These are phyloP conservation scores for Phytophthora parvispora DNA, from an alignment of 352 stramenopile genomes.

Conservation along the genomic window DNA sequence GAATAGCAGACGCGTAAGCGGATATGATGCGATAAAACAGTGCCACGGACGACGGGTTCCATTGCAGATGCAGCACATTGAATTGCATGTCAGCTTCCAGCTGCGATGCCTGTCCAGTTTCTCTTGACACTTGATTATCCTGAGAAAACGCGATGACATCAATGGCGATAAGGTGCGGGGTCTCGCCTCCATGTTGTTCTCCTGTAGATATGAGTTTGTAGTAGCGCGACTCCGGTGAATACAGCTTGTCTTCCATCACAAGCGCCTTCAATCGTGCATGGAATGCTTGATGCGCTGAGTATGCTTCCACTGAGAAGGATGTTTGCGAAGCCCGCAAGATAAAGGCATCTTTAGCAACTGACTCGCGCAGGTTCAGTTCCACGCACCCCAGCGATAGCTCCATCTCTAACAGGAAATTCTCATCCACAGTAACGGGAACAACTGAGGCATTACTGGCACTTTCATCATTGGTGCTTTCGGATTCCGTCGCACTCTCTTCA, in stretches of 20 bases:
- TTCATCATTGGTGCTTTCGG: constrained; percentile 19
- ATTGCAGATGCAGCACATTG: constrained; percentile 83
- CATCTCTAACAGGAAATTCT: constrained; percentile 65
- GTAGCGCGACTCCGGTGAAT: constrained; percentile 55
- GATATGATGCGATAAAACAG: constrained; percentile 79
- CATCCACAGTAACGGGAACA: constrained; percentile 7
- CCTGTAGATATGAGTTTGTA: constrained; percentile 80
- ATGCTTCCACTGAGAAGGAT: constrained; percentile 55
- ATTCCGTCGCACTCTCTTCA: constrained; percentile 23
- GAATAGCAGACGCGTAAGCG: constrained; percentile 62
- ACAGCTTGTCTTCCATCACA: constrained; percentile 79
- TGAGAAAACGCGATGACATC: constrained; percentile 55
- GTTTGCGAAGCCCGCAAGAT: constrained; percentile 53
- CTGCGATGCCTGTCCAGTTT: constrained; percentile 25
- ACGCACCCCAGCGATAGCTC: constrained; percentile 62
- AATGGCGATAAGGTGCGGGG: constrained; percentile 55
- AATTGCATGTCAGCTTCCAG: constrained; percentile 68
- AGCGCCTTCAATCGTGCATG: constrained; percentile 64
- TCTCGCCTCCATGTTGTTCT: constrained; percentile 25
- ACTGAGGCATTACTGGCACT: neutral
- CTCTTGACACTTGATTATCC: constrained; percentile 10
- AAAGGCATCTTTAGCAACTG: constrained; percentile 59
- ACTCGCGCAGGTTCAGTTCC: constrained; percentile 66
- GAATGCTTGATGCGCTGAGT: constrained; percentile 56
- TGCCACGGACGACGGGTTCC: constrained; percentile 88